These are phyloP conservation scores for Phytophthora fragariaefolia DNA, from an alignment of 352 stramenopile genomes.

Conservation along the genomic window DNA sequence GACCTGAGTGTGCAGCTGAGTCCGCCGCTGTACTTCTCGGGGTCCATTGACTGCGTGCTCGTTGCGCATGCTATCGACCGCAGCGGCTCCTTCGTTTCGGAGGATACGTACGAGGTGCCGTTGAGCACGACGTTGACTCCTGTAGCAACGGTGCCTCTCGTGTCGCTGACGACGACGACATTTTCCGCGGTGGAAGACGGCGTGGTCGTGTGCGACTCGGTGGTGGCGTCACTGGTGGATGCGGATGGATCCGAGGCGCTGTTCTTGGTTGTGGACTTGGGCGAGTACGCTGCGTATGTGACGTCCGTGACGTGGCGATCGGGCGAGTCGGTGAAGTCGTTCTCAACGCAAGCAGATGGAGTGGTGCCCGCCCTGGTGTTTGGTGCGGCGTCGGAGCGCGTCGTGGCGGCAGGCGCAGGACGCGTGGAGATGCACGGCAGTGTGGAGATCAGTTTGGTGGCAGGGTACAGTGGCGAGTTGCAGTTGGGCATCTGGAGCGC, in stretches of 20 bases:
- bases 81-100: constrained; percentile 19
- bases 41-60: constrained; percentile 35
- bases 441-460: constrained; percentile 31
- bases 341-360: constrained; percentile 18
- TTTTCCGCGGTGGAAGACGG: constrained; percentile 39
- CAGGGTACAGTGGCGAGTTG: constrained; percentile 32
- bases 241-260: constrained; percentile 44
- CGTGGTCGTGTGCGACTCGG: constrained; percentile 26
- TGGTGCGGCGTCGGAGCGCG: background rate
- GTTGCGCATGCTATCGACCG: constrained; percentile 27
- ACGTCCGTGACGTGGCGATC: constrained; percentile 29
- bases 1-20: constrained; percentile 30
- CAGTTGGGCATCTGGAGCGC: constrained; percentile 18
- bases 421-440: constrained; percentile 26
- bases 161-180: constrained; percentile 10
- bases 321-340: constrained; percentile 11
- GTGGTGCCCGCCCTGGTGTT: constrained; percentile 16
- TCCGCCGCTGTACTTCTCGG: constrained; percentile 39
- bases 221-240: constrained; percentile 42
- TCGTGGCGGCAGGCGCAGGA: constrained; percentile 14
- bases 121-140: constrained; percentile 30
- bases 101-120: constrained; percentile 17
- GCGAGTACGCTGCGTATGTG: constrained; percentile 18
- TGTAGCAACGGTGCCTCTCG: constrained; percentile 32
- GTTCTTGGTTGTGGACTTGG: constrained; percentile 40